Evolutionary conservation across 139 green algal species (phyloP).

Genomic region (Ettlia oleoabundans): DNA sequence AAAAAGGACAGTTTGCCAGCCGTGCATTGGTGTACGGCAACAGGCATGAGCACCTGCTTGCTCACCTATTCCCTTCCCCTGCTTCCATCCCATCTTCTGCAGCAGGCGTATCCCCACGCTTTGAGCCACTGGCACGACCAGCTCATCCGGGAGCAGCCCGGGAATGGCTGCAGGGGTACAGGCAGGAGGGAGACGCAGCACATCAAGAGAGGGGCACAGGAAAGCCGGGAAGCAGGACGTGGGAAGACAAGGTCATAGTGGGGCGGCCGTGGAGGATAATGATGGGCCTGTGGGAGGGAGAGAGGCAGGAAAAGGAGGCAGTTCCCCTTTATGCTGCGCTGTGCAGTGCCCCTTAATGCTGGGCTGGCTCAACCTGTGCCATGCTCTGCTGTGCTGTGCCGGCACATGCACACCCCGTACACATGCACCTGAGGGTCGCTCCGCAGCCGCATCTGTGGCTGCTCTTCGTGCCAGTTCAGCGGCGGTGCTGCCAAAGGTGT

Average conservation of each 20-base stretch:
- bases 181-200: not conserved
- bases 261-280: no score
- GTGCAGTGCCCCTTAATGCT: no score
- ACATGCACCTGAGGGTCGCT: conserved; percentile 4
- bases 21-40: no score
- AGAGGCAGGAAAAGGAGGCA: not conserved
- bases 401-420: not conserved
- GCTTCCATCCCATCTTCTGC: conserved; percentile 93
- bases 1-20: no score
- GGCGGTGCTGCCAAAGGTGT: conserved; percentile 82
- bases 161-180: conserved; percentile 54
- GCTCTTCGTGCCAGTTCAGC: conserved; percentile 47
- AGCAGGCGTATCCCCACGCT: conserved; percentile 87
- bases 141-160: conserved; percentile 66
- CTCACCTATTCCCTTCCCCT: conserved; percentile 79
- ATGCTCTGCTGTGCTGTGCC: no score
- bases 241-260: no score
- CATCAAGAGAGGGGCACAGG: not conserved
- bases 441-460: conserved; percentile 24
- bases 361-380: no score
- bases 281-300: no score
- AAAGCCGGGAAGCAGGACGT: not conserved
- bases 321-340: no score
- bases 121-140: conserved; percentile 80
- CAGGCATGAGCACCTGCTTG: no score